phyloP scores from a whole-genome alignment of 306 rosid genomes.

The Ormosia semicastrata region DNA sequence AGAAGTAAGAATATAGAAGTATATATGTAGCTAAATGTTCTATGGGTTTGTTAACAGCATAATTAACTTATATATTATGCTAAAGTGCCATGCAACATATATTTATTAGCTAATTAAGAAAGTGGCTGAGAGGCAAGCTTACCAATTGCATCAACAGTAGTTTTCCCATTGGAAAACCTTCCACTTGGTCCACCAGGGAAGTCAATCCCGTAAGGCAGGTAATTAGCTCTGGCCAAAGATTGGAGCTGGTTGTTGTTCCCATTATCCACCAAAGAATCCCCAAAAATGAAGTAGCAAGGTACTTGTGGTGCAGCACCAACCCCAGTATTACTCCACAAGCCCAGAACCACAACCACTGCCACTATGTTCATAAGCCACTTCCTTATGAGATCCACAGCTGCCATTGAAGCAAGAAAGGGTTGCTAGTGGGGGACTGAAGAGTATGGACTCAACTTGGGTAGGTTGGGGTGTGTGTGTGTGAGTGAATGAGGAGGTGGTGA shows the following conservation, averaged over 20 bases:
- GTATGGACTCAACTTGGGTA: neutral
- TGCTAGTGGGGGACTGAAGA: neutral
- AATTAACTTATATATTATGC: neutral
- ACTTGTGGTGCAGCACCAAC: slow-evolving; percentile 57
- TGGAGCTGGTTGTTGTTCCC: slow-evolving; percentile 58
- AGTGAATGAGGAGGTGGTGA: slow-evolving; percentile 24
- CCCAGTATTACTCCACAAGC: slow-evolving; percentile 17
- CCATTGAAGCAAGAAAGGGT: slow-evolving; percentile 33
- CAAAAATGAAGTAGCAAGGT: slow-evolving; percentile 55
- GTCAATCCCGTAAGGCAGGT: slow-evolving; percentile 67
- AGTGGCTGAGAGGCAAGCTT: neutral
- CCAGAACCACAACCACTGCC: slow-evolving; percentile 33
- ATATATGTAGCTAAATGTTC: neutral
- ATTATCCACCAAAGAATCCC: slow-evolving; percentile 68
- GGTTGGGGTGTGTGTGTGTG: slow-evolving; percentile 17
- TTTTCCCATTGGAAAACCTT: slow-evolving; percentile 59
- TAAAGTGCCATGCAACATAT: neutral
- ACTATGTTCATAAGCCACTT: neutral
- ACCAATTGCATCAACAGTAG: slow-evolving; percentile 63
- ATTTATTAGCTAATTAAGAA: neutral
- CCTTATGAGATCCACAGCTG: slow-evolving; percentile 12
- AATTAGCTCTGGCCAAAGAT: slow-evolving; percentile 53
- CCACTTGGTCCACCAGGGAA: slow-evolving; percentile 59
- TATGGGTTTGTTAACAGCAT: neutral
- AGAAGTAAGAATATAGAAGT: neutral